phyloP scores from a whole-genome alignment of 768 basidiomycete species.

The Termitomyces sp. region DNA sequence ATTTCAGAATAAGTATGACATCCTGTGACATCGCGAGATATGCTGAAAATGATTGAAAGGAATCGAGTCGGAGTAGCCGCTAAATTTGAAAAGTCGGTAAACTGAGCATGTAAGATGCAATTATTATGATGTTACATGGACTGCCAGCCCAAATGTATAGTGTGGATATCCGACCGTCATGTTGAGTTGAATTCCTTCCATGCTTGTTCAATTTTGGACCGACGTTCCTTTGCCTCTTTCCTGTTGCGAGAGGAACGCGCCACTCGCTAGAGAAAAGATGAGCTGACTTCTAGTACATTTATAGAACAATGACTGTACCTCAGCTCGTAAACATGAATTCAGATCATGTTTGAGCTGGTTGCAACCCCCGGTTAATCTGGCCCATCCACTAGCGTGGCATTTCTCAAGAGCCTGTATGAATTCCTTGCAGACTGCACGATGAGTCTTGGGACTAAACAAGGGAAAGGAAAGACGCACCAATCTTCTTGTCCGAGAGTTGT shows the following conservation, averaged over 20 bases:
- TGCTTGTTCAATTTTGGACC: constrained; percentile 54
- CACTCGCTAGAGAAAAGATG: constrained; percentile 40
- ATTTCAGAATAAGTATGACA: neutral
- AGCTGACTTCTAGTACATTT: neutral
- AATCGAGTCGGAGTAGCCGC: neutral
- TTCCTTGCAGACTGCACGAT: constrained; percentile 59
- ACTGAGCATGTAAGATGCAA: neutral
- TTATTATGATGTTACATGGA: neutral
- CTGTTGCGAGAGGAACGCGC: constrained; percentile 59
- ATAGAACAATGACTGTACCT: constrained; percentile 42
- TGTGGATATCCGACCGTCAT: constrained; percentile 3
- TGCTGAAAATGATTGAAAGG: neutral
- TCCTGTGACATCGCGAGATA: neutral
- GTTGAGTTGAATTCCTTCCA: constrained; percentile 55
- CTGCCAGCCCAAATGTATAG: neutral
- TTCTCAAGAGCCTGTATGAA: constrained; percentile 74
- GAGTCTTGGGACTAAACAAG: neutral
- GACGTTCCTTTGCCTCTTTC: constrained; percentile 53
- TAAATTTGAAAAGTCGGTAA: neutral
- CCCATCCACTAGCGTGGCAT: constrained; percentile 65
- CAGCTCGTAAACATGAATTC: constrained; percentile 66
- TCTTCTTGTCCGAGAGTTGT: constrained; percentile 64
- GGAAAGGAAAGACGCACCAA: constrained; percentile 34
- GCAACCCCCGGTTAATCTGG: constrained; percentile 65
- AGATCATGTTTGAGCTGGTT: constrained; percentile 65